Percentiles rank a stretch among this genome's conserved stretches.
These are phyloP conservation scores for Calonectria pauciramosa DNA, from an alignment of 2,329 filamentous ascomycete genomes.

Conservation along the genomic window DNA sequence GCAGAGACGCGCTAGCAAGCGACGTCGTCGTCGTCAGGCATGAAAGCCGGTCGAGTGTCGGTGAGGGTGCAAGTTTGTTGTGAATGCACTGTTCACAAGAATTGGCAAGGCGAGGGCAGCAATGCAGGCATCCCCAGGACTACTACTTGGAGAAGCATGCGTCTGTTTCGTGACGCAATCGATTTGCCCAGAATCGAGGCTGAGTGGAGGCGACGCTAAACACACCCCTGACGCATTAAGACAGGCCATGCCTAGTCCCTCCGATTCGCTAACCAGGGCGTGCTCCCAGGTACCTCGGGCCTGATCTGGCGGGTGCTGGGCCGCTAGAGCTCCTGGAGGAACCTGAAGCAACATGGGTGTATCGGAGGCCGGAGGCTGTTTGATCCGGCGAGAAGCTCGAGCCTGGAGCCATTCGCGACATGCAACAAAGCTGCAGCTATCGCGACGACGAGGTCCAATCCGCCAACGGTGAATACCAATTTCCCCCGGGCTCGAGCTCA, in stretches of 20 bases:
- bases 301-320: not conserved
- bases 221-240: not conserved
- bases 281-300: not conserved
- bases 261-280: not conserved
- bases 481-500: constrained; percentile 26
- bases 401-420: constrained; percentile 27
- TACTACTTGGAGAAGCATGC: constrained; percentile 14
- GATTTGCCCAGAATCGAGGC: constrained; percentile 16
- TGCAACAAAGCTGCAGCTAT: constrained; percentile 16
- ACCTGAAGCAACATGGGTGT: not conserved
- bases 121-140: constrained; percentile 24
- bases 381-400: constrained; percentile 29
- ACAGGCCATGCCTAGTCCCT: not conserved
- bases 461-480: constrained; percentile 16
- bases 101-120: constrained; percentile 30
- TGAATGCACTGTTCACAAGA: constrained; percentile 1
- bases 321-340: not conserved
- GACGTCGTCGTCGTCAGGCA: constrained; percentile 12
- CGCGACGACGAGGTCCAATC: constrained; percentile 5
- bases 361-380: constrained; percentile 22
- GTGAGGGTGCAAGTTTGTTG: not conserved
- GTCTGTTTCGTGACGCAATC: constrained; percentile 44
- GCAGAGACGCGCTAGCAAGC: not conserved
- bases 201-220: constrained; percentile 4
- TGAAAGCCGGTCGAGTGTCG: not conserved